phyloP scores from a whole-genome alignment of 495 filamentous ascomycete species.

The Penicillium diatomitis region DNA sequence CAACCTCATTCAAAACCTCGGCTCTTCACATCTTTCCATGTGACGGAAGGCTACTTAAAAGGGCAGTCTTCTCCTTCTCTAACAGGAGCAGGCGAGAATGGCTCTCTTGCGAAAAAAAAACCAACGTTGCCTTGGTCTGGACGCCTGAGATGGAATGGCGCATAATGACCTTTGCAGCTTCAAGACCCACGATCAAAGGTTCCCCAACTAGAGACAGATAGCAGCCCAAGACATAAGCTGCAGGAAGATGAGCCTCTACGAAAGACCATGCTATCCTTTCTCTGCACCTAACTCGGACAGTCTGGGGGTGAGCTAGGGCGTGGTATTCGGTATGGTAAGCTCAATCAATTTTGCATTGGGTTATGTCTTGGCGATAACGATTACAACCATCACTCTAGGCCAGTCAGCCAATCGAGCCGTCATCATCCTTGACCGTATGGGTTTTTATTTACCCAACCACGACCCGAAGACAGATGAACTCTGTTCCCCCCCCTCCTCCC shows the following conservation, averaged over 20 bases:
- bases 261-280: not conserved
- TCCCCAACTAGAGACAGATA: not conserved
- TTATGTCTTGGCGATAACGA: conserved; percentile 1
- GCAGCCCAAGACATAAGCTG: not conserved
- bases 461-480: conserved; percentile 1
- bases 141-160: not conserved
- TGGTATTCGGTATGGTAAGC: not conserved
- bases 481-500: not conserved
- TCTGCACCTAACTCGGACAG: not conserved
- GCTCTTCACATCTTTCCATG: conserved; percentile 3
- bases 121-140: not conserved
- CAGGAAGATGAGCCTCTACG: not conserved
- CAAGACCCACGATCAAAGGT: not conserved
- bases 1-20: conserved; percentile 4
- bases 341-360: not conserved
- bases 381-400: not conserved
- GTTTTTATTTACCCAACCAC: conserved; percentile 1
- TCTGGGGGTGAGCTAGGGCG: not conserved
- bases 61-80: not conserved
- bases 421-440: not conserved
- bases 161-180: not conserved
- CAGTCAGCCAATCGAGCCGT: conserved; percentile 1
- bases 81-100: not conserved
- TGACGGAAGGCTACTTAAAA: conserved; percentile 2
- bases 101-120: not conserved